These are phyloP conservation scores for Friedmanniomyces simplex DNA, from an alignment of 495 filamentous ascomycete genomes.

Conservation along the genomic window DNA sequence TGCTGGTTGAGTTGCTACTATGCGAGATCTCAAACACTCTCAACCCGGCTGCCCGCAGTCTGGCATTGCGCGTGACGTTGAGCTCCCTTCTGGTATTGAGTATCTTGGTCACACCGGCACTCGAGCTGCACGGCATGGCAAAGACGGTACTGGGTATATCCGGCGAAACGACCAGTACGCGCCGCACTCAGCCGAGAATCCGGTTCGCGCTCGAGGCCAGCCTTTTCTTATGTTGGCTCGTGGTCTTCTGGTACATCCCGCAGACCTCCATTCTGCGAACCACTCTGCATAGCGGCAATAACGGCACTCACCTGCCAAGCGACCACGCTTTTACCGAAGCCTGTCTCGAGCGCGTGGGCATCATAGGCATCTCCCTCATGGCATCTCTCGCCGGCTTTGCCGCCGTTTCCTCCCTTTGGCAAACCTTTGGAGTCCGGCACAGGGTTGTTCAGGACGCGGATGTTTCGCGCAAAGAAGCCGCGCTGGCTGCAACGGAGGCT, in stretches of 20 bases:
- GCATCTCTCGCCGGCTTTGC: conserved; percentile 73
- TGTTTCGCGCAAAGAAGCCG: conserved; percentile 59
- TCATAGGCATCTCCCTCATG: conserved; percentile 76
- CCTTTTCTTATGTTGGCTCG: conserved; percentile 52
- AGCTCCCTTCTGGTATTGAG: conserved; percentile 54
- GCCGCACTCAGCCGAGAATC: conserved; percentile 37
- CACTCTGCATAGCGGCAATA: conserved; percentile 28
- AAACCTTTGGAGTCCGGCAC: conserved; percentile 55
- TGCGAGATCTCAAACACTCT: conserved; percentile 69
- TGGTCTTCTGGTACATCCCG: conserved; percentile 64
- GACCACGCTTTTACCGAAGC: conserved; percentile 51
- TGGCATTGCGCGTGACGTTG: conserved; percentile 55
- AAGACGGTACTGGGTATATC: conserved; percentile 50
- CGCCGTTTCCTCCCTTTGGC: conserved; percentile 69
- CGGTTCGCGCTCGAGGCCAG: conserved; percentile 50
- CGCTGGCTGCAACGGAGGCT: conserved; percentile 62
- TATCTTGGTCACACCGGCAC: conserved; percentile 55
- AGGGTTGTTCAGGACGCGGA: conserved; percentile 49
- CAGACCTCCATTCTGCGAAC: conserved; percentile 44
- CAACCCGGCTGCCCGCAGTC: conserved; percentile 46
- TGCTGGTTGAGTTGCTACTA: conserved; percentile 63
- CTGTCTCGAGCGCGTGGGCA: conserved; percentile 65
- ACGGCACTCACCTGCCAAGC: neutral
- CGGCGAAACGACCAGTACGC: conserved; percentile 44
- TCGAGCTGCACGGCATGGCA: conserved; percentile 48